Evolutionary conservation across 495 filamentous ascomycete species (phyloP).

Genomic region (Hypoxylon crocopeplum): DNA sequence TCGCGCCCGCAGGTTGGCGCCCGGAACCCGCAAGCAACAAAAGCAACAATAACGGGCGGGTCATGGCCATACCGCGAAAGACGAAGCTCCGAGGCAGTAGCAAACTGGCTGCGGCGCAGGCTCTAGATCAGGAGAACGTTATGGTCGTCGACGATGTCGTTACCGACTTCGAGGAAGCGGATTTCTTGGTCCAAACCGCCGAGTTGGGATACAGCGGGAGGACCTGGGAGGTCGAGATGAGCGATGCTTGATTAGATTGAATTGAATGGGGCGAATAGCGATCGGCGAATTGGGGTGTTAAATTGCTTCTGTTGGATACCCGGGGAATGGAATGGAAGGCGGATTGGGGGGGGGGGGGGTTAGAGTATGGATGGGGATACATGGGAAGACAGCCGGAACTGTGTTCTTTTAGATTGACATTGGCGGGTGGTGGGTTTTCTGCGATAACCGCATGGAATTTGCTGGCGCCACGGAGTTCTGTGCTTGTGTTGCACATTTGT

Average conservation of each 20-base stretch:
- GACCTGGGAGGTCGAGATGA: slow-evolving; percentile 41
- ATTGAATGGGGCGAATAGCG: not conserved
- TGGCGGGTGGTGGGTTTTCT: not conserved
- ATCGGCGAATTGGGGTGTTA: not conserved
- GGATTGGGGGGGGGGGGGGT: not conserved
- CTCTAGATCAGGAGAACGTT: slow-evolving; percentile 49
- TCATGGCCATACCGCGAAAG: slow-evolving; percentile 50
- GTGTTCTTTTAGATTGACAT: not conserved
- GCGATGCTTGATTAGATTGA: slow-evolving; percentile 29
- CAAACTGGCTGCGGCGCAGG: slow-evolving; percentile 6
- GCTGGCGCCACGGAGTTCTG: slow-evolving; percentile 1
- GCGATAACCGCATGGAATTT: not conserved
- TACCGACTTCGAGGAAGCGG: slow-evolving; percentile 59
- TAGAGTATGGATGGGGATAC: not conserved
- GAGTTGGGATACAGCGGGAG: not conserved
- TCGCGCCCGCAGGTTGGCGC: slow-evolving; percentile 32
- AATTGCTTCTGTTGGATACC: slow-evolving; percentile 12
- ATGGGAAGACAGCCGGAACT: not conserved
- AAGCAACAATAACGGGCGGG: slow-evolving; percentile 37
- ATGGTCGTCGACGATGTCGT: slow-evolving; percentile 37
- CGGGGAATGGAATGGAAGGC: not conserved
- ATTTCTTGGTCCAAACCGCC: slow-evolving; percentile 51
- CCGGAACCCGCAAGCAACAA: no score
- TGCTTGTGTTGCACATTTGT: no score
- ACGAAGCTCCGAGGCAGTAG: slow-evolving; percentile 5